Base-by-base conservation (phyloP, 345 rosid species). In the Laguncularia racemosa region DNA sequence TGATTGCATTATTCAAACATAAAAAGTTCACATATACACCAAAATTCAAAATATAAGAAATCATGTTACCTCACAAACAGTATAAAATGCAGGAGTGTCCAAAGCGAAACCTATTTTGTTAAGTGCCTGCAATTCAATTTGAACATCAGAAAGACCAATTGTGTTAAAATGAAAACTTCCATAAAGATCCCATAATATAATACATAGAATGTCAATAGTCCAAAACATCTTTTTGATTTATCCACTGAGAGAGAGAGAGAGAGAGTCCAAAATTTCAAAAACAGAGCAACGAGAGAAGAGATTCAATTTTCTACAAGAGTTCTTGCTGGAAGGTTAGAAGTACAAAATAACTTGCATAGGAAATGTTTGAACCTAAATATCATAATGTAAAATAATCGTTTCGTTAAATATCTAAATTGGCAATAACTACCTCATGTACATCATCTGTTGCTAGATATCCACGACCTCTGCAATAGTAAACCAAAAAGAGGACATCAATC, bases 1-100 rank as follows among this genome's bases (percentile, higher is more conserved):
- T 33, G 40, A 33, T 33, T 33, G 40, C 40, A 33, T 33, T 33
- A 33, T 33, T 33, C 7, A 10, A 33, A 33, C 40, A 33, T 33
- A 33, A 33, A 10, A 33, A 33, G 40, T 33, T 9, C 40, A 33
- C 11, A 33, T 33, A 33, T 7, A 9, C 1, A 9, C 9, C 4
- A 33, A 33, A 33, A 1, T 40, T 55, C 46, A 38, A 12, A 55
- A 18, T 20, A 28, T 26, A 51, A 18, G 48, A 12, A 50, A 20
- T 59, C n/a, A 47, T 47, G 33, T 71, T 65, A 85, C 92, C 86
- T 85, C 86, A 67, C 88, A 85, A 12, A 69, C 78, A 4, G 84
- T 76, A 71, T 78, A 82, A 64, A 82, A 82, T 48, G 92, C 72
- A 8, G 92, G 92, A 56, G 84, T 65, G 63, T 82, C 92, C 50